These are phyloP conservation scores for Cryphonectria naterciae DNA, from an alignment of 2,329 filamentous ascomycete species.

Conservation along the genomic window DNA sequence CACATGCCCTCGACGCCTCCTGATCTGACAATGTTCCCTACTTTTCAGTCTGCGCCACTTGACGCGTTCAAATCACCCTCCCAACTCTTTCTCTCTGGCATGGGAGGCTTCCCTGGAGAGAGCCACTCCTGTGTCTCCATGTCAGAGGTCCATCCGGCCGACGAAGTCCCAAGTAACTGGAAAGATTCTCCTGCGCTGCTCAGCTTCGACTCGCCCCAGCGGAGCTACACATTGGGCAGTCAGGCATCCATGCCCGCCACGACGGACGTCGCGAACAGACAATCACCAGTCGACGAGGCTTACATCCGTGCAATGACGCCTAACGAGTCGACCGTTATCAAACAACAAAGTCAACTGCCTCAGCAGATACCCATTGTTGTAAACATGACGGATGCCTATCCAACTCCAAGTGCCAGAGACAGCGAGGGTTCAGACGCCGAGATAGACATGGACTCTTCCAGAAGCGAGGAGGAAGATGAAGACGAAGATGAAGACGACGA, in stretches of 20 bases:
- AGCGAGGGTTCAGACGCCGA: constrained; percentile 26
- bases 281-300: constrained; percentile 28
- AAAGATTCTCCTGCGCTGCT: constrained; percentile 36
- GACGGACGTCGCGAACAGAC: constrained; percentile 30
- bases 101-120: constrained; percentile 33
- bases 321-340: constrained; percentile 30
- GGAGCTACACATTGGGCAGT: constrained; percentile 41
- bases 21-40: constrained; percentile 40
- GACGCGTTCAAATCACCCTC: constrained; percentile 35
- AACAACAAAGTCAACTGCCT: constrained; percentile 23
- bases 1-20: constrained; percentile 44
- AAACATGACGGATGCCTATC: constrained; percentile 14
- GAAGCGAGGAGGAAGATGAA: constrained; percentile 23
- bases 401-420: constrained; percentile 25
- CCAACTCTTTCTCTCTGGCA: constrained; percentile 37
- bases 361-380: background rate
- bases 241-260: constrained; percentile 34
- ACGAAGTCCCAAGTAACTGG: constrained; percentile 36
- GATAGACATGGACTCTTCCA: constrained; percentile 11
- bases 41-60: constrained; percentile 33
- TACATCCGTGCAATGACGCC: constrained; percentile 34
- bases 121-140: constrained; percentile 39
- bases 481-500: background rate
- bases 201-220: constrained; percentile 34
- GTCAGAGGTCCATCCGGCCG: constrained; percentile 39